Evolutionary conservation across 257 asterid species (phyloP).

Genomic region (Salvia miltiorrhiza): DNA sequence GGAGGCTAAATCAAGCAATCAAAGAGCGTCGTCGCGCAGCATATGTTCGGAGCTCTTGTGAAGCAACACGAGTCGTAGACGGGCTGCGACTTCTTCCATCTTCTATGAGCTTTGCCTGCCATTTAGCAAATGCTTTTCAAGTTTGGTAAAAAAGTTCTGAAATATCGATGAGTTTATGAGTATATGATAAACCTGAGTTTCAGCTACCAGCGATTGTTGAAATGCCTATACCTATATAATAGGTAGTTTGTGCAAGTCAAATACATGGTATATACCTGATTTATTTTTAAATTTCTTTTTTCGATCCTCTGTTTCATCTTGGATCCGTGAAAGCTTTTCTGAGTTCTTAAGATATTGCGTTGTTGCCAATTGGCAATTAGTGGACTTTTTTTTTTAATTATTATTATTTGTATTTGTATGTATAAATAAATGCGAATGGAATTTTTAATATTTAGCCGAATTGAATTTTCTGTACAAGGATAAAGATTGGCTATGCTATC

Average conservation of each 20-base stretch:
- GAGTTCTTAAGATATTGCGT: background rate
- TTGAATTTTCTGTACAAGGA: background rate
- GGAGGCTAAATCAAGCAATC: slow-evolving; percentile 44
- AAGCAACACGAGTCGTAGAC: background rate
- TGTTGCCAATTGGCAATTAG: slow-evolving; percentile 16
- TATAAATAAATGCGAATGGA: background rate
- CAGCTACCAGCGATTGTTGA: background rate
- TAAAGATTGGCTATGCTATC: slow-evolving; percentile 19
- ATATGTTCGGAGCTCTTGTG: background rate
- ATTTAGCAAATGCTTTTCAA: background rate
- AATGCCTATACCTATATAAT: background rate
- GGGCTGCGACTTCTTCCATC: background rate
- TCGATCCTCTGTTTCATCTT: background rate
- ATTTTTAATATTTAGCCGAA: background rate
- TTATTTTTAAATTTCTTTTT: background rate
- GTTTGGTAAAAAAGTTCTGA: background rate
- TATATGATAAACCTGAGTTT: background rate
- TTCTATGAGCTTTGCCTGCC: background rate
- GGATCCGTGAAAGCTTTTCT: background rate
- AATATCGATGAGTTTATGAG: background rate
- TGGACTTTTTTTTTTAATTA: background rate
- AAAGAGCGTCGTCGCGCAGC: background rate
- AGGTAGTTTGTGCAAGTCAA: background rate
- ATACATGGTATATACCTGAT: background rate
- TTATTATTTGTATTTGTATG: no score